Base-by-base conservation (phyloP, 2,329 filamentous ascomycete species). In the Fusarium neocosmosporiellum region DNA sequence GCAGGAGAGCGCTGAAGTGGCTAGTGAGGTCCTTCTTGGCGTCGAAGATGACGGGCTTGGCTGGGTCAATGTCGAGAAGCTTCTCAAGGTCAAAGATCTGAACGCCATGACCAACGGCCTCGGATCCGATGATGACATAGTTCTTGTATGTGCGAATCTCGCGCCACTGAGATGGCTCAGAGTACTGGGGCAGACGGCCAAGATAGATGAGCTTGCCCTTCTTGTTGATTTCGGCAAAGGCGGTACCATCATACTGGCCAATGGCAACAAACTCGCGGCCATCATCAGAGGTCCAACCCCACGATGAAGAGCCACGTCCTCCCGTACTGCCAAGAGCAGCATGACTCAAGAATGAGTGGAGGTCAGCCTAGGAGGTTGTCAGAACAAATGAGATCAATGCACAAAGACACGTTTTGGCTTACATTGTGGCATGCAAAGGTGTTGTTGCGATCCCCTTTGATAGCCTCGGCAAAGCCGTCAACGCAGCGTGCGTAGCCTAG, bases 81-180 rank as follows among this genome's bases (percentile, higher is more conserved):
- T 81, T 90, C 71, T 82, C 86, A 82, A 91, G 84, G 73, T 92
- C 89, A 66, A 92, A 92, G 77, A 92, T 87, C 79, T 92, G 90
- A n/a, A 92, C 84, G 24, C 88, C 87, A 71, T 91, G 89, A 43
- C 80, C 79, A 8, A 78, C 75, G 1, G 88, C 86, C 71, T 85
- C 84, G 22, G 82, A 83, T 29, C 84, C 83, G 14, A 85, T 83
- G 67, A 84, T 76, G 31, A 76, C 78, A 57, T 79, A 80, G 74
- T 82, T 73, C 59, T 78, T 77, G 66, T 82, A 83, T 2, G 83
- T 82, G 31, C 81, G 81, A 73, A 85, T 84, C 71, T 85, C 84
- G 7, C 84, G 80, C 84, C 84, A 85, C 3, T 76, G 67, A 2
- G 78, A 78, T 1, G 78, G 75, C 5, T 70, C 70, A 4, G 82